Percentiles rank a stretch among this genome's conserved stretches.
Evolutionary conservation across 2,329 filamentous ascomycete species (phyloP).

Genomic region (Claviceps purpurea): DNA sequence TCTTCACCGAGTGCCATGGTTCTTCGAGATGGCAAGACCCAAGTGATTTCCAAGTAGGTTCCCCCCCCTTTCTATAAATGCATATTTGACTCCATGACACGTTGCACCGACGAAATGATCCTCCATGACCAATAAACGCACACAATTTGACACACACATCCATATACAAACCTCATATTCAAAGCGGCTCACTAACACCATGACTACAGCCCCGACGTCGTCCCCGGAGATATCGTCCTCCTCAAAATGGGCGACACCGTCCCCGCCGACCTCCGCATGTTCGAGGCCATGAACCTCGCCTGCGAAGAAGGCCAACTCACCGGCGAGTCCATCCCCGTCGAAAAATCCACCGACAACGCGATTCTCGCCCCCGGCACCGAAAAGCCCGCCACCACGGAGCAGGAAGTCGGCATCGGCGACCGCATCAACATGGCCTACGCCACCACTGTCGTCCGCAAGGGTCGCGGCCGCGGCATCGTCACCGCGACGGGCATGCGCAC

Average conservation of each 20-base stretch:
- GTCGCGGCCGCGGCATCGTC: conserved; percentile 59
- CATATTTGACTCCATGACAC: too few relatives aligned
- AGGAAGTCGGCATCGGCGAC: conserved; percentile 53
- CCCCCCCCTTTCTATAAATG: too few relatives aligned
- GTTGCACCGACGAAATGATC: too few relatives aligned
- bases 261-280: conserved; percentile 56
- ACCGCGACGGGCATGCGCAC: conserved; percentile 59
- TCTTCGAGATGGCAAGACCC: conserved; percentile 43
- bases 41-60: conserved; percentile 43
- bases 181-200: not conserved
- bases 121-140: too few relatives aligned
- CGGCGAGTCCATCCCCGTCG: conserved; percentile 60
- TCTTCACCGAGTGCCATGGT: conserved; percentile 51
- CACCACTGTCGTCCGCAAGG: conserved; percentile 59
- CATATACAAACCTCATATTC: not conserved
- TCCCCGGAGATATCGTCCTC: conserved; percentile 57
- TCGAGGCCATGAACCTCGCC: conserved; percentile 64
- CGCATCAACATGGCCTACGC: conserved; percentile 64
- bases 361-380: conserved; percentile 32
- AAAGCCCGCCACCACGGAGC: conserved; percentile 28
- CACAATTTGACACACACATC: not conserved
- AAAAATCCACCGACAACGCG: conserved; percentile 45
- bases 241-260: conserved; percentile 62
- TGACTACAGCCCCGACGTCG: conserved; percentile 40
- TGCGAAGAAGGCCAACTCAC: conserved; percentile 70